A percentile compares a stretch with the other conserved stretches of the same genome.
Conservation (phyloP, 495 filamentous ascomycete genomes). For the Oleoguttula mirabilis region DNA sequence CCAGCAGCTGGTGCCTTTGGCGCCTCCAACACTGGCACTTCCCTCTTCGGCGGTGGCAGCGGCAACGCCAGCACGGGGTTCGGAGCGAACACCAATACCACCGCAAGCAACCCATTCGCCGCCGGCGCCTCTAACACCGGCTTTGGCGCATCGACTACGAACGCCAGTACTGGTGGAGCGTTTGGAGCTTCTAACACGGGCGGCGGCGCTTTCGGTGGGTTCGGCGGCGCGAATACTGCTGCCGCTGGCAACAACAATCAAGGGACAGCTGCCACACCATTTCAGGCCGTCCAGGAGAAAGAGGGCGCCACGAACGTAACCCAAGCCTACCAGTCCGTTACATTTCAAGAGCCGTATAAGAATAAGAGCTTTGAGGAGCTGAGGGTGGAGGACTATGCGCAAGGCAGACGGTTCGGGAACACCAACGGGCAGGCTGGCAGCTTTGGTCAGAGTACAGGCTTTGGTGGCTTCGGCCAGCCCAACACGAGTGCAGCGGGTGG, state of each 20-base stretch:
- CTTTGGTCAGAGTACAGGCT: constrained; percentile 59
- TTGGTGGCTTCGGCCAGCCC: constrained; percentile 42
- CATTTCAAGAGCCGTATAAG: constrained; percentile 72
- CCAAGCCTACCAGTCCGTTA: constrained; percentile 72
- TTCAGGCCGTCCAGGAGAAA: constrained; percentile 69
- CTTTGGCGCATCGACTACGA: constrained; percentile 14
- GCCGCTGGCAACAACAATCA: constrained; percentile 26
- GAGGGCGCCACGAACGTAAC: constrained; percentile 50
- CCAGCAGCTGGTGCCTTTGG: constrained; percentile 26
- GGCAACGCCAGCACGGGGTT: constrained; percentile 34
- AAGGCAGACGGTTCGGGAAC: constrained; percentile 72
- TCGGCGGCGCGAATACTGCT: constrained; percentile 32
- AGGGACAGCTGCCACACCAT: constrained; percentile 66
- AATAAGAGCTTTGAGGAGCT: constrained; percentile 88
- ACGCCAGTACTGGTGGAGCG: constrained; percentile 7
- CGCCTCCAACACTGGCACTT: constrained; percentile 10
- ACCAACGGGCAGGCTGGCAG: constrained; percentile 67
- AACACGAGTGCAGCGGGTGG: constrained; percentile 31
- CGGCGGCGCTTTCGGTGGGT: constrained; percentile 26
- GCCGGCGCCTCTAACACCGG: constrained; percentile 11
- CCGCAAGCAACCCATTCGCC: constrained; percentile 12
- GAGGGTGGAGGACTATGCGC: constrained; percentile 75
- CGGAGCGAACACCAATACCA: constrained; percentile 28
- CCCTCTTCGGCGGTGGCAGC: constrained; percentile 27
- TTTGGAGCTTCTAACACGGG: constrained; percentile 4